phyloP scores from a whole-genome alignment of 1,284 basidiomycete genomes.

The Cutaneotrichosporon cavernicola region DNA sequence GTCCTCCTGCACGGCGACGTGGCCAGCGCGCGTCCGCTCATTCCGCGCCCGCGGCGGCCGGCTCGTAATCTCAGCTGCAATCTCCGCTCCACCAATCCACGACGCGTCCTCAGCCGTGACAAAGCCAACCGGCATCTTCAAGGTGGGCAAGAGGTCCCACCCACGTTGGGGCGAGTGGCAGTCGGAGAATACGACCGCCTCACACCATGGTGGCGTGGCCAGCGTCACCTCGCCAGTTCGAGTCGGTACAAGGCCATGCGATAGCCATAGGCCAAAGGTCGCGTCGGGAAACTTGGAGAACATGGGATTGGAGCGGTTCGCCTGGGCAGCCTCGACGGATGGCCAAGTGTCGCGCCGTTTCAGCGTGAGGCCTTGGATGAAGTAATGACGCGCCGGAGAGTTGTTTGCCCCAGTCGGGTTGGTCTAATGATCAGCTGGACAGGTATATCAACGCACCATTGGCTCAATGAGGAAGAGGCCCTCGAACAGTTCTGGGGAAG shows the following conservation, averaged over 20 bases:
- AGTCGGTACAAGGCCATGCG: slow-evolving; percentile 59
- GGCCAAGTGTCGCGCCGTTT: slow-evolving; percentile 16
- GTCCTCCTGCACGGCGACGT: slow-evolving; percentile 37
- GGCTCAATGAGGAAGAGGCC: slow-evolving; percentile 78
- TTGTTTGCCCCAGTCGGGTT: background rate
- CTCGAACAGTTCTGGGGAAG: slow-evolving; percentile 68
- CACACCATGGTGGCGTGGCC: slow-evolving; percentile 39
- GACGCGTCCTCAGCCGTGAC: slow-evolving; percentile 22
- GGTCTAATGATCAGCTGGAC: background rate
- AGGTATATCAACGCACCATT: slow-evolving; percentile 20
- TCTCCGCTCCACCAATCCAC: slow-evolving; percentile 30
- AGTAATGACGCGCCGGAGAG: slow-evolving; percentile 8
- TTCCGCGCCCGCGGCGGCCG: slow-evolving; percentile 32
- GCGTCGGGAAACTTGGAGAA: slow-evolving; percentile 57
- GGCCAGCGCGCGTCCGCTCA: slow-evolving; percentile 31
- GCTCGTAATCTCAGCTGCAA: slow-evolving; percentile 35
- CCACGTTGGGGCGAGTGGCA: slow-evolving; percentile 31
- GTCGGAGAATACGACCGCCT: slow-evolving; percentile 40
- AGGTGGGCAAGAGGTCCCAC: slow-evolving; percentile 38
- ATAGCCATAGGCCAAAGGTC: slow-evolving; percentile 65
- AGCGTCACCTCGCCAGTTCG: slow-evolving; percentile 33
- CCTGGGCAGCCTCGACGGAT: slow-evolving; percentile 7
- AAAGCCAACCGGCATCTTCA: slow-evolving; percentile 39
- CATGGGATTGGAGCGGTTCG: slow-evolving; percentile 45
- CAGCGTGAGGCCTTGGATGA: slow-evolving; percentile 50